Evolutionary conservation across 805 yeast genomes (phyloP).

Genomic region (Kuraishia capsulata): DNA sequence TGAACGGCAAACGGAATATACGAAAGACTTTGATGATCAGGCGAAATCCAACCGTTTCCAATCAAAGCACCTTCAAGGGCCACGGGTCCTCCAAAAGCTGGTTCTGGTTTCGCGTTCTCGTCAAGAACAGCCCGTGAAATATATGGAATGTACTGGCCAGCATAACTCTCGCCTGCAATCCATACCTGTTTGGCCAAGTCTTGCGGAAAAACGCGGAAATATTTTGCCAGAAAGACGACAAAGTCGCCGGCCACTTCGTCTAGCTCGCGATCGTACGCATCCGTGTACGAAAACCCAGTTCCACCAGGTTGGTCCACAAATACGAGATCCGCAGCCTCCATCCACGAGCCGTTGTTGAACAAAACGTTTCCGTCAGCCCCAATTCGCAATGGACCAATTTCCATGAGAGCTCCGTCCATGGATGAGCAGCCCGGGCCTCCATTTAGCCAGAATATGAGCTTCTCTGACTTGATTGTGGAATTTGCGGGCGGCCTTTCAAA

Average conservation of each 20-base stretch:
- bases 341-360: conserved; percentile 76
- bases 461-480: not conserved
- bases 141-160: conserved; percentile 94
- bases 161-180: conserved; percentile 92
- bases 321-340: conserved; percentile 63
- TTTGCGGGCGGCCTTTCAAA: conserved; percentile 29
- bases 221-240: conserved; percentile 53
- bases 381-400: conserved; percentile 80
- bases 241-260: conserved; percentile 54
- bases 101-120: conserved; percentile 25
- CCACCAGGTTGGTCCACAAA: conserved; percentile 95
- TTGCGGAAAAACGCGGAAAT: conserved; percentile 65
- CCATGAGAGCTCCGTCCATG: conserved; percentile 94
- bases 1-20: conserved; percentile 64
- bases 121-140: conserved; percentile 58
- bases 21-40: conserved; percentile 73
- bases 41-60: conserved; percentile 95
- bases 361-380: conserved; percentile 30
- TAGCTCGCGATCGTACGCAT: conserved; percentile 45
- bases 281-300: conserved; percentile 75
- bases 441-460: conserved; percentile 77
- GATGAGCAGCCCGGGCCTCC: conserved; percentile 99
- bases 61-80: conserved; percentile 62
- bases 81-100: conserved; percentile 10
- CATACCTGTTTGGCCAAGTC: conserved; percentile 50